Evolutionary conservation across 2,329 filamentous ascomycete genomes (phyloP), one percentile per base, ranked within the genome.

Genomic region (Botrytis pseudocinerea): DNA sequence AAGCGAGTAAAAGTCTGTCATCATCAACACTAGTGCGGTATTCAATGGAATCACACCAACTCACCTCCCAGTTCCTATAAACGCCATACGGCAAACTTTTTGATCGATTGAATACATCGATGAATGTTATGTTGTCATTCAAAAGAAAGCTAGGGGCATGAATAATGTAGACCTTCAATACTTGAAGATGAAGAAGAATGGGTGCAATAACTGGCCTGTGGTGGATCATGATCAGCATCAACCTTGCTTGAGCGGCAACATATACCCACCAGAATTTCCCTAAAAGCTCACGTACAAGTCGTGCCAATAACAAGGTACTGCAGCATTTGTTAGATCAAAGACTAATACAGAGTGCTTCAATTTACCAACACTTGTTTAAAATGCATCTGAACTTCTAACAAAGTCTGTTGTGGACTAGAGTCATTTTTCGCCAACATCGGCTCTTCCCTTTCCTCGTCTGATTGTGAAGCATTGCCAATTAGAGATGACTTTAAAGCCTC

Each of bases 271-370:
- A 57, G 28, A 57, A 14, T 14, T 57, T n/a, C 12, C n/a, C 51
- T n/a, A 57, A 57, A n/a, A 57, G n/a, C n/a, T 57, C n/a, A 28
- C 51, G 51, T 28, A 57, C 51, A 57, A 57, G 51, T 57, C n/a
- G 51, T 57, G 51, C 51, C n/a, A 57, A 57, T 57, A 57, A 57
- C n/a, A 57, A 28, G n/a, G 25, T 57, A 57, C 51, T 57, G n/a
- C 51, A 57, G 16, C 16, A 18, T 5, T 28, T 18, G n/a, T 57
- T 14, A 57, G 51, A 57, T 16, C 6, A 28, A 57, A 57, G 25
- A 57, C 12, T 57, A 57, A 57, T 32, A 32, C 25, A 16, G n/a
- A 57, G 16, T 32, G 16, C 32, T 32, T 18, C 2, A 12, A 57
- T 57, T 6, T n/a, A 57, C 51, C 14, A 14, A 57, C 51, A 57